Conservation (phyloP, 176 grass and related monocot genomes). For the Triticum monococcum region DNA sequence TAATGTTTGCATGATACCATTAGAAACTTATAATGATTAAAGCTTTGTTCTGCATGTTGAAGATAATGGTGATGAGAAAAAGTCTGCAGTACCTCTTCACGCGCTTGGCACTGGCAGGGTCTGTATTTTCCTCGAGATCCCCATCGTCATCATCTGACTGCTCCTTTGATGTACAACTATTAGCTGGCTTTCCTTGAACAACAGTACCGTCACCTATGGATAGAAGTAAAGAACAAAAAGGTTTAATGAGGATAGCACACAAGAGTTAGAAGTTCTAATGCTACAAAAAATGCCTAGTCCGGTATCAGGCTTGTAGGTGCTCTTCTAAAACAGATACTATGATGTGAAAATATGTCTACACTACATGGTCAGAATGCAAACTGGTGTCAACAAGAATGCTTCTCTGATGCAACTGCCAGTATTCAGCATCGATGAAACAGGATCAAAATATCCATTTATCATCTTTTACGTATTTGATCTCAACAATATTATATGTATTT, state of each 20-base stretch:
- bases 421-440: conserved; percentile 20
- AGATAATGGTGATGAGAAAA: background rate
- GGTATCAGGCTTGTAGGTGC: background rate
- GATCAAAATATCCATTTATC: background rate
- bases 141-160: conserved; percentile 59
- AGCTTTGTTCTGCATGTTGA: background rate
- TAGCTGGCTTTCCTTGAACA: conserved; percentile 39
- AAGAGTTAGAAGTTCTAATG: background rate
- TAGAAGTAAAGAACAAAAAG: conserved; percentile 23
- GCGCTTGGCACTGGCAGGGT: conserved; percentile 52
- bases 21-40: background rate
- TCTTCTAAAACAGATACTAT: background rate
- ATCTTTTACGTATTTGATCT: conserved; percentile 10
- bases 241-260: conserved; percentile 15
- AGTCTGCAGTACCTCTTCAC: conserved; percentile 58
- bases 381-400: background rate
- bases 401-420: background rate
- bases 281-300: background rate
- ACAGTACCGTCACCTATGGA: conserved; percentile 33
- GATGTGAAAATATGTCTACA: background rate
- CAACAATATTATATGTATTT: background rate
- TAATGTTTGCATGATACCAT: background rate
- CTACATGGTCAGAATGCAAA: background rate
- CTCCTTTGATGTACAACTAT: conserved; percentile 71
- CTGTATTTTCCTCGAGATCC: conserved; percentile 54